A percentile compares a stretch with the other conserved stretches of the same genome.
phyloP scores from a whole-genome alignment of 768 basidiomycete genomes.

The Xerocomellus intermedius region DNA sequence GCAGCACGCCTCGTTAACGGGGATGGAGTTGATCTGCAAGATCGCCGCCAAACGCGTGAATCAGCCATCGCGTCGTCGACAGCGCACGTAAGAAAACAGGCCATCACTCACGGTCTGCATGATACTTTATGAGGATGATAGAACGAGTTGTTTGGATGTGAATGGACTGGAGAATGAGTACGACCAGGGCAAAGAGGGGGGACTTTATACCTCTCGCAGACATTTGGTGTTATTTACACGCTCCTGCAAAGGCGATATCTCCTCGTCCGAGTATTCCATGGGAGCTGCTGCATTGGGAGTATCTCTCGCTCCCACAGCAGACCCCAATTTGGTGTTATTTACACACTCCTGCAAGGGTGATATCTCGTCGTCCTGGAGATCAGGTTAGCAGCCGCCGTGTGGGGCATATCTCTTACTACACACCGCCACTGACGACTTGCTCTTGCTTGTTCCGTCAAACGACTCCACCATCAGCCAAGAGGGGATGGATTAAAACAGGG shows the following conservation, averaged over 20 bases:
- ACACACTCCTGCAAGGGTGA: neutral
- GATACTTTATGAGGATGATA: neutral
- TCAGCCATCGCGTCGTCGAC: neutral
- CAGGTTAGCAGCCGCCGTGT: too few species aligned
- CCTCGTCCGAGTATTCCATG: neutral
- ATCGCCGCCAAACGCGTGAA: too few species aligned
- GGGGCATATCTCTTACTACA: neutral
- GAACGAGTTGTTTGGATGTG: neutral
- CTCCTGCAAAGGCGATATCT: neutral
- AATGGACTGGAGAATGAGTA: neutral
- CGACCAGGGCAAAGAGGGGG: too few species aligned
- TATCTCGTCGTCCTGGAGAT: neutral
- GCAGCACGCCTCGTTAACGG: slow-evolving; percentile 24
- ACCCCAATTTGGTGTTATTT: slow-evolving; percentile 1
- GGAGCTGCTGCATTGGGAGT: too few species aligned
- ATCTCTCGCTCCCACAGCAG: neutral
- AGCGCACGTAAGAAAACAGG: neutral
- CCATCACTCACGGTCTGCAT: slow-evolving; percentile 18
- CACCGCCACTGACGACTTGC: neutral
- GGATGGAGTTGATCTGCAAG: slow-evolving; percentile 8
- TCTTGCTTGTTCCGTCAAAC: neutral
- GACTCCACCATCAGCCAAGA: neutral
- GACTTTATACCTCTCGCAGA: slow-evolving; percentile 4
- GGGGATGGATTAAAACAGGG: neutral
- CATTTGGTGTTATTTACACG: slow-evolving; percentile 2